A percentile compares a stretch with the other conserved stretches of the same genome.
phyloP scores from a whole-genome alignment of 129 eudicot species.

The Chrysanthemum seticuspe region DNA sequence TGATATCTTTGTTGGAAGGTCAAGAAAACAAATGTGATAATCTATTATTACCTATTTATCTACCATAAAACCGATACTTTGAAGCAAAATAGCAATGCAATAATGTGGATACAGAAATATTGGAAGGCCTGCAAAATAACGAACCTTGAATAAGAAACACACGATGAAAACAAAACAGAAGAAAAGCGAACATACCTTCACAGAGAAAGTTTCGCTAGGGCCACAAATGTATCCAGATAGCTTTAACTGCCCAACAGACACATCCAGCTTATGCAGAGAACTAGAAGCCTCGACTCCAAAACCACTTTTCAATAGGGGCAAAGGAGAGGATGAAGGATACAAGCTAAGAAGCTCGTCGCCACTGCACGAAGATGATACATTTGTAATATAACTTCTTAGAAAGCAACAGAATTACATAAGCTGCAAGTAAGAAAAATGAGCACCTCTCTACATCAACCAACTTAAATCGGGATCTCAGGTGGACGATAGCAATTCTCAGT shows the following conservation, averaged over 20 bases:
- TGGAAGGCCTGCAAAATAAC: constrained; percentile 79
- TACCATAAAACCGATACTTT: constrained; percentile 14
- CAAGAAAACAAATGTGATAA: constrained; percentile 36
- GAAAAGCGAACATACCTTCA: constrained; percentile 52
- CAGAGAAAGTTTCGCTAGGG: constrained; percentile 45
- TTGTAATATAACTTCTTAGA: neutral
- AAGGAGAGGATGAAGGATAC: constrained; percentile 67
- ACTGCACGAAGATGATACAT: constrained; percentile 41
- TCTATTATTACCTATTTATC: neutral
- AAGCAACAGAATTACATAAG: neutral
- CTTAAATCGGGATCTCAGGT: constrained; percentile 55
- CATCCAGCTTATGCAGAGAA: constrained; percentile 46
- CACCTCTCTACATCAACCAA: constrained; percentile 77
- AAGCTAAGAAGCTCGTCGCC: constrained; percentile 72
- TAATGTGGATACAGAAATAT: constrained; percentile 80
- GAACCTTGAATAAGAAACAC: constrained; percentile 30
- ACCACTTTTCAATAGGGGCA: constrained; percentile 57
- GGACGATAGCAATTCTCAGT: constrained; percentile 78
- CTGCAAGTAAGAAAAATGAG: constrained; percentile 10
- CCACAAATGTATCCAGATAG: constrained; percentile 79
- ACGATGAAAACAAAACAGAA: constrained; percentile 4
- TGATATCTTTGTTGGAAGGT: constrained; percentile 59
- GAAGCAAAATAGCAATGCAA: constrained; percentile 11
- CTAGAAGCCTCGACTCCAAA: constrained; percentile 55
- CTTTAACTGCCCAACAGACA: constrained; percentile 53